phyloP scores from a whole-genome alignment of 1,139 yeast species.

The Zygosaccharomyces pseudobailii region DNA sequence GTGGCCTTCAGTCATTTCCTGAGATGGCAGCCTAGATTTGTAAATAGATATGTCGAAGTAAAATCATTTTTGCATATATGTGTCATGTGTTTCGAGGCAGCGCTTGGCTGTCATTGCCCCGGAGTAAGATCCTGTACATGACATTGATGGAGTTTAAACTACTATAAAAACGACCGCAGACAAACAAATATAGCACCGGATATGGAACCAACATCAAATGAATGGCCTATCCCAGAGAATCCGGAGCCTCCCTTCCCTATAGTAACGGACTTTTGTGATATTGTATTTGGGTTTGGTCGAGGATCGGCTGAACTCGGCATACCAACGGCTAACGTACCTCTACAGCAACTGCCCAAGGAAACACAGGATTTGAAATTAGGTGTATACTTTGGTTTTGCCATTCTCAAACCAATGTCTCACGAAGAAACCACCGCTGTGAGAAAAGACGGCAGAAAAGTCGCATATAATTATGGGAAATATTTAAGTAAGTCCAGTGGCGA shows the following conservation, averaged over 20 bases:
- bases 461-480: constrained; percentile 57
- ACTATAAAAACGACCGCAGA: background rate
- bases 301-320: constrained; percentile 92
- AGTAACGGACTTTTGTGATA: constrained; percentile 43
- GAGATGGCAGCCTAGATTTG: constrained; percentile 43
- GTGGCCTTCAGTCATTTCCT: constrained; percentile 45
- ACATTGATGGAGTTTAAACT: background rate
- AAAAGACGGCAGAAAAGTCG: constrained; percentile 41
- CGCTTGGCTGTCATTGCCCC: background rate
- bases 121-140: too few relatives aligned
- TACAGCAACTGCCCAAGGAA: constrained; percentile 43
- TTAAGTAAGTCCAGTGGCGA: constrained; percentile 40
- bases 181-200: background rate
- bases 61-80: background rate
- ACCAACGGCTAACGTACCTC: constrained; percentile 90
- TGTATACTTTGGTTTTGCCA: constrained; percentile 84
- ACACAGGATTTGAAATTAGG: constrained; percentile 61
- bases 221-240: constrained; percentile 40
- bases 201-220: constrained; percentile 8
- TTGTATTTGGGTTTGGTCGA: constrained; percentile 89
- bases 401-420: constrained; percentile 24
- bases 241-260: constrained; percentile 68
- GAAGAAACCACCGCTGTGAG: constrained; percentile 24
- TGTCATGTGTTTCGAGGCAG: constrained; percentile 1
- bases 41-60: background rate